Base-by-base conservation (phyloP, 2,329 filamentous ascomycete species). In the Cladosporium sp. region DNA sequence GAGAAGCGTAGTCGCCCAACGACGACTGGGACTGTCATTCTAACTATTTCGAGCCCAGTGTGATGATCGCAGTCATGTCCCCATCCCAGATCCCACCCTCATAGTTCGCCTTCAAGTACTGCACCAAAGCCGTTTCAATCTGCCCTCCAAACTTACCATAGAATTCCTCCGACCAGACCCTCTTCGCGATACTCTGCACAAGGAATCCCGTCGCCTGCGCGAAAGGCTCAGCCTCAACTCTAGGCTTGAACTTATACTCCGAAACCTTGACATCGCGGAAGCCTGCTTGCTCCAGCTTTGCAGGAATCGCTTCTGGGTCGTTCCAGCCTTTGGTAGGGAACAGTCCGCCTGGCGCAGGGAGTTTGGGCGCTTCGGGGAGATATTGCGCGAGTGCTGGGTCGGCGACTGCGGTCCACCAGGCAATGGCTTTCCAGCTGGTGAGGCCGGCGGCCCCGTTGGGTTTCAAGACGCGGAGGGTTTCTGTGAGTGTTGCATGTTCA, bases 371-470 rank as follows among this genome's bases (percentile, higher is more conserved):
- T 34, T 65, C 67, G n/a, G 67, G 66, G n/a, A 69, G 21, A 58
- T 58, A 66, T 13, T 60, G 14, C 5, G 57, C 53, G 11, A 69
- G 43, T 25, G 67, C 66, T 21, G 67, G 67, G 8, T 61, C 26
- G 36, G 66, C 66, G 46, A 69, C 54, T 14, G 58, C 34, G 14
- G 56, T 23, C 67, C 67, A 69, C 67, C 67, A 69, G 11, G 62
- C 49, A 39, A 69, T 67, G 26, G 54, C 32, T 57, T 75, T 74
- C 77, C 78, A 80, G 26, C 74, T 76, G 1, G 76, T 72, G 65
- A 77, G 72, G 26, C 74, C 77, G 34, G 76, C 67, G 0, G 63
- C 74, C 2, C 78, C 78, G 13, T 73, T 76, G 0, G 76, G 74
- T 21, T 73, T 71, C 34, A 80, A 70, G 48, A 79, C 73, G 18